Evolutionary conservation across 1,284 basidiomycete species (phyloP).

Genomic region (Meira nashicola): DNA sequence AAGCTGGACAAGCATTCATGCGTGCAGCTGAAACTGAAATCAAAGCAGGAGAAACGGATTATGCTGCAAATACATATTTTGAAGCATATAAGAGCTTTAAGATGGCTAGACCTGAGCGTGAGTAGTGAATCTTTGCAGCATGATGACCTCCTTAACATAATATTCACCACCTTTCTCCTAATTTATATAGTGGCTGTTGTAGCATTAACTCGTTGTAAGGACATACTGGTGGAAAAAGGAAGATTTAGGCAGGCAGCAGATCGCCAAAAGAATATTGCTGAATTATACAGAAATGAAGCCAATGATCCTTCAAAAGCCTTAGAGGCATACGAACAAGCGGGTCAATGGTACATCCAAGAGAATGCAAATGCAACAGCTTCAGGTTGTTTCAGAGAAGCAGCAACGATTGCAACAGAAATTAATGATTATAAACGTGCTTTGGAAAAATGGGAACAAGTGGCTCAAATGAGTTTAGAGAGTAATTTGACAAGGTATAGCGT

Average conservation of each 20-base stretch:
- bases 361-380: constrained; percentile 96
- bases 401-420: constrained; percentile 85
- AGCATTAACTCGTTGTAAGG: constrained; percentile 79
- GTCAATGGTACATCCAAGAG: constrained; percentile 96
- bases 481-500: constrained; percentile 95
- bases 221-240: constrained; percentile 74
- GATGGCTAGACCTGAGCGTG: constrained; percentile 44
- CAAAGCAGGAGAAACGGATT: constrained; percentile 47
- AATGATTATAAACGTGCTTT: constrained; percentile 81
- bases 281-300: constrained; percentile 74
- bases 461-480: constrained; percentile 74
- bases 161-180: background rate
- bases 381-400: constrained; percentile 90
- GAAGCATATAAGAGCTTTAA: constrained; percentile 51
- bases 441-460: constrained; percentile 82
- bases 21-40: constrained; percentile 48
- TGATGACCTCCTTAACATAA: background rate
- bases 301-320: constrained; percentile 74
- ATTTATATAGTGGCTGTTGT: constrained; percentile 72
- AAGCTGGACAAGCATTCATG: constrained; percentile 67
- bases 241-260: constrained; percentile 97
- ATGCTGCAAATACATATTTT: constrained; percentile 51
- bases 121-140: constrained; percentile 6
- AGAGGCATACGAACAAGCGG: constrained; percentile 85
- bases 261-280: constrained; percentile 79